Percentiles rank a stretch among this genome's conserved stretches.
Evolutionary conservation across 1,284 basidiomycete genomes (phyloP).

Genomic region (Rhodotorula sp.): DNA sequence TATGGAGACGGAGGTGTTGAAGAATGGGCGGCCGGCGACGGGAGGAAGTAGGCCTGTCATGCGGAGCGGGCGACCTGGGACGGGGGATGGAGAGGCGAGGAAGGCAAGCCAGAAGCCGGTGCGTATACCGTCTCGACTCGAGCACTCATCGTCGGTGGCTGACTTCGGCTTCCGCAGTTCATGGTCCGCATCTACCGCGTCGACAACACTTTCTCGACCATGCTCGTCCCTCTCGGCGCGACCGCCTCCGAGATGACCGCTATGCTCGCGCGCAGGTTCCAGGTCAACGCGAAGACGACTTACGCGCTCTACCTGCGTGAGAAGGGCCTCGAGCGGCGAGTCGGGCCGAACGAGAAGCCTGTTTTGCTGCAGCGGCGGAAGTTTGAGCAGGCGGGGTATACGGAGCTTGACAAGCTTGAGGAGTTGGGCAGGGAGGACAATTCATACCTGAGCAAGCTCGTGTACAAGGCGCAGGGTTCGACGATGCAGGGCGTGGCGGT

Average conservation of each 20-base stretch:
- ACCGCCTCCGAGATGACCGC: conserved; percentile 38
- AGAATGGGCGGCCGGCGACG: conserved; percentile 20
- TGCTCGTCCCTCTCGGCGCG: conserved; percentile 40
- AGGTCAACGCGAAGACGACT: conserved; percentile 30
- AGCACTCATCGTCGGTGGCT: background rate
- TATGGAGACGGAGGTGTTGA: background rate
- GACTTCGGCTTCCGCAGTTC: conserved; percentile 24
- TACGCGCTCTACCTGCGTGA: conserved; percentile 37
- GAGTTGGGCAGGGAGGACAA: conserved; percentile 78
- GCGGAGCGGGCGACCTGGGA: conserved; percentile 36
- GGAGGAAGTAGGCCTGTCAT: conserved; percentile 24
- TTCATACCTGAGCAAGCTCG: conserved; percentile 82
- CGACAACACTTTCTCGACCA: conserved; percentile 43
- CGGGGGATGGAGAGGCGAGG: conserved; percentile 33
- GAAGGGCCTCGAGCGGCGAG: conserved; percentile 62
- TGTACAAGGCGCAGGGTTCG: conserved; percentile 54
- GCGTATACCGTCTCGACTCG: background rate
- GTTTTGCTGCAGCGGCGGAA: conserved; percentile 79
- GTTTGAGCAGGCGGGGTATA: conserved; percentile 88
- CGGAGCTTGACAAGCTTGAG: conserved; percentile 72
- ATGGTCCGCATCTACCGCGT: conserved; percentile 43
- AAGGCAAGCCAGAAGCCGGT: conserved; percentile 37
- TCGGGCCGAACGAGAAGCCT: conserved; percentile 78
- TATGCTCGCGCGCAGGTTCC: conserved; percentile 39
- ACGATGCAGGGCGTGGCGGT: conserved; percentile 13